phyloP scores from a whole-genome alignment of 352 stramenopile genomes.

The Pythium phragmiticola region DNA sequence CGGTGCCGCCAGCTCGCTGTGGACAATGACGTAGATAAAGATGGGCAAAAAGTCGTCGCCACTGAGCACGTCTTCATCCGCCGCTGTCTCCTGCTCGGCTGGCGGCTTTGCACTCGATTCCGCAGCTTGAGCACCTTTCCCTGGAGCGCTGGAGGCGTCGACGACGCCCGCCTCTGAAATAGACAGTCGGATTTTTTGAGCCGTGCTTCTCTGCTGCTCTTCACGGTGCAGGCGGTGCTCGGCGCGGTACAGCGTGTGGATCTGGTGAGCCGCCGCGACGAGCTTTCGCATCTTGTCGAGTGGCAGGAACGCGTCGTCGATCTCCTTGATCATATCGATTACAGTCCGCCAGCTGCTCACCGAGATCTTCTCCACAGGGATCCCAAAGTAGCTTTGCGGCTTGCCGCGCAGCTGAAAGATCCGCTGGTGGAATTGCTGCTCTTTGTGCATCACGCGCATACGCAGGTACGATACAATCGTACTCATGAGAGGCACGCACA shows the following conservation, averaged over 20 bases:
- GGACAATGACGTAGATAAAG: conserved; percentile 89
- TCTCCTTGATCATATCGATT: conserved; percentile 76
- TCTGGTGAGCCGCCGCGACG: conserved; percentile 63
- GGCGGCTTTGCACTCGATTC: not conserved
- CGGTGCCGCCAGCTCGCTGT: conserved; percentile 67
- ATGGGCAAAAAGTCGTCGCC: conserved; percentile 86
- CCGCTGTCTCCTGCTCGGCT: conserved; percentile 6
- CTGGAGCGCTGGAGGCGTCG: not conserved
- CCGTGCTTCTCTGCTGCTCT: not conserved
- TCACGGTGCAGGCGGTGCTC: conserved; percentile 47
- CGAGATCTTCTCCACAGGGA: conserved; percentile 75
- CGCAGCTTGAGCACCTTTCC: not conserved
- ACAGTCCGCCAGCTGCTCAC: conserved; percentile 72
- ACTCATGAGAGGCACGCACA: conserved; percentile 78
- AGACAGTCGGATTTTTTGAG: conserved; percentile 13
- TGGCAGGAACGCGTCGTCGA: conserved; percentile 78
- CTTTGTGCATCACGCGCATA: conserved; percentile 56
- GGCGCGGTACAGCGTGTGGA: conserved; percentile 67
- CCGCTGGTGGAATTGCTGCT: conserved; percentile 69
- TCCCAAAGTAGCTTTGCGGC: conserved; percentile 81
- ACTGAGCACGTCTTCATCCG: conserved; percentile 70
- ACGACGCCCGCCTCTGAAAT: conserved; percentile 7
- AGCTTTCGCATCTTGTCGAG: conserved; percentile 86
- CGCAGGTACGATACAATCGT: conserved; percentile 47
- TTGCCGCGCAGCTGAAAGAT: conserved; percentile 67